These are phyloP conservation scores for Henckelia pumila DNA, from an alignment of 257 asterid genomes.

Conservation along the genomic window DNA sequence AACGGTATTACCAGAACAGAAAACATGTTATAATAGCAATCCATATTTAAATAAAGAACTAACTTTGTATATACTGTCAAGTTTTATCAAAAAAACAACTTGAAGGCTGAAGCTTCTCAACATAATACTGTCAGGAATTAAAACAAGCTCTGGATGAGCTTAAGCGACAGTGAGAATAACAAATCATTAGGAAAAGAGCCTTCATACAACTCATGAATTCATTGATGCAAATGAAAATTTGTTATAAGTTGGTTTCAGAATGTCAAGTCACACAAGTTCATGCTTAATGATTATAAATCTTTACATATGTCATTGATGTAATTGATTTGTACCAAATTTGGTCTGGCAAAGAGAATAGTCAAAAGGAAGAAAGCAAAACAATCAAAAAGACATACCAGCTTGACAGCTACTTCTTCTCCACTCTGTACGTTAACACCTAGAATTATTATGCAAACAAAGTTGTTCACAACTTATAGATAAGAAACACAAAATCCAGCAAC, in stretches of 20 bases:
- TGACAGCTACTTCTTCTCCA: slow-evolving; percentile 67
- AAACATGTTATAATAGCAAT: background rate
- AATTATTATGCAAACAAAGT: slow-evolving; percentile 18
- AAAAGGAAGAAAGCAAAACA: too few species aligned
- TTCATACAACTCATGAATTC: background rate
- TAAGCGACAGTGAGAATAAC: background rate
- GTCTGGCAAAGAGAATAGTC: background rate
- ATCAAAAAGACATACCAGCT: slow-evolving; percentile 37
- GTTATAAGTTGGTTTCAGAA: background rate
- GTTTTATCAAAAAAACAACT: background rate
- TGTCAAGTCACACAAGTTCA: background rate
- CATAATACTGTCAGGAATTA: background rate
- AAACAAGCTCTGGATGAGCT: background rate
- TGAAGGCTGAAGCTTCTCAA: background rate
- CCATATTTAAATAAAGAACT: background rate
- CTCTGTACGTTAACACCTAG: slow-evolving; percentile 57
- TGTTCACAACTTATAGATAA: background rate
- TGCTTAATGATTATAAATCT: background rate
- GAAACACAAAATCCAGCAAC: background rate
- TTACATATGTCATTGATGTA: background rate
- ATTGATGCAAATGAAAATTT: background rate
- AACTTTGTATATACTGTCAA: background rate
- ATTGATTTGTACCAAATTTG: background rate
- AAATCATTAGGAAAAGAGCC: background rate
- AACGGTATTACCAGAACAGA: background rate